These are phyloP conservation scores for Afroboletus lepidellus DNA, from an alignment of 1,284 basidiomycete genomes.

Conservation along the genomic window DNA sequence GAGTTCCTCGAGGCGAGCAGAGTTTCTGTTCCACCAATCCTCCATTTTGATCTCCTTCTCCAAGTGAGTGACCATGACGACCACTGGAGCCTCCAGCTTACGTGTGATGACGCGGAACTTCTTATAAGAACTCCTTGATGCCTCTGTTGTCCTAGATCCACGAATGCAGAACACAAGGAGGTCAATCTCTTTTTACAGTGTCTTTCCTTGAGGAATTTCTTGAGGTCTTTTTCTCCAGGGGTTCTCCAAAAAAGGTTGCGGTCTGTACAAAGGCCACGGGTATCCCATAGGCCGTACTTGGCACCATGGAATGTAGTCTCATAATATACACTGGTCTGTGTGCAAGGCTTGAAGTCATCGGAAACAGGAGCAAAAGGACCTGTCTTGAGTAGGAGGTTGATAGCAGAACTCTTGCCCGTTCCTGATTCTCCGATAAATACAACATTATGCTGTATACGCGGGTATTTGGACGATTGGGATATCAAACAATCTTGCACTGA, in stretches of 20 bases:
- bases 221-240: slow-evolving; percentile 20
- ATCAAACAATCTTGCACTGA: no score
- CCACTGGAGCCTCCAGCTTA: slow-evolving; percentile 25
- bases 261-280: slow-evolving; percentile 27
- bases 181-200: slow-evolving; percentile 21
- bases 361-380: slow-evolving; percentile 16
- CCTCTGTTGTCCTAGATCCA: slow-evolving; percentile 19
- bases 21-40: slow-evolving; percentile 30
- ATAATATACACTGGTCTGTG: slow-evolving; percentile 14
- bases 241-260: slow-evolving; percentile 1
- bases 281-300: slow-evolving; percentile 29
- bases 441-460: slow-evolving; percentile 13
- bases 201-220: slow-evolving; percentile 24
- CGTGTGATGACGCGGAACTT: slow-evolving; percentile 25
- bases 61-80: slow-evolving; percentile 23
- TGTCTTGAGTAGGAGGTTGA: slow-evolving; percentile 25
- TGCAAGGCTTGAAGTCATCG: slow-evolving; percentile 23
- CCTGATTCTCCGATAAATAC: slow-evolving; percentile 31
- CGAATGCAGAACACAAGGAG: slow-evolving; percentile 32
- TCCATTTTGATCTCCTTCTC: slow-evolving; percentile 25
- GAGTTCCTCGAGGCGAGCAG: not conserved
- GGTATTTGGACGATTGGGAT: no score
- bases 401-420: slow-evolving; percentile 30
- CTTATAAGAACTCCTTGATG: slow-evolving; percentile 21
- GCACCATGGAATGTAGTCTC: slow-evolving; percentile 7